Conservation (phyloP, 192 early-diverging fungal species). For the Podila verticillata region DNA sequence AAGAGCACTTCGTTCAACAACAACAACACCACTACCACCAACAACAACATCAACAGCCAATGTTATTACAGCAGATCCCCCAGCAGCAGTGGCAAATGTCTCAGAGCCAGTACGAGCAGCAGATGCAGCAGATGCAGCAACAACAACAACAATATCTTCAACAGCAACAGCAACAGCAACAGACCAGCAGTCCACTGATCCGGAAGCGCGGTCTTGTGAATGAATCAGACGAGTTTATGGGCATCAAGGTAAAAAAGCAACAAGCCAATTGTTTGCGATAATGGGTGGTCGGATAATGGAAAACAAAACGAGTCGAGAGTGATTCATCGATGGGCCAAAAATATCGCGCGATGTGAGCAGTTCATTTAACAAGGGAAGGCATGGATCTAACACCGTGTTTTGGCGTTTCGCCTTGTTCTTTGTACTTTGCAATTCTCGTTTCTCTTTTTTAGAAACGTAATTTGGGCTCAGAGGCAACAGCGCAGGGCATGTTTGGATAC, state of each 20-base stretch:
- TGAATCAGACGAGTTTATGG: conserved; percentile 29
- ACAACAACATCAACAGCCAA: conserved; percentile 33
- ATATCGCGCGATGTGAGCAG: too few species aligned
- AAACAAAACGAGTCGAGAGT: too few species aligned
- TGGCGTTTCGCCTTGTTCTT: too few species aligned
- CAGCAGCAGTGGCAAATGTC: conserved; percentile 15
- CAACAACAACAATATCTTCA: neutral
- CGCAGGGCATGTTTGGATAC: conserved; percentile 19
- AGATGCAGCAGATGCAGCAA: neutral
- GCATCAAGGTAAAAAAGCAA: conserved; percentile 24
- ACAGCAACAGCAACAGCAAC: neutral
- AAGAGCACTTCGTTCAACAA: neutral
- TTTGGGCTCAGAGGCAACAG: conserved; percentile 30
- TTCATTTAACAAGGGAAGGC: too few species aligned
- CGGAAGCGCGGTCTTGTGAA: conserved; percentile 33
- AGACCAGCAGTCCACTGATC: neutral
- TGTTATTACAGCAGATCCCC: conserved; percentile 25
- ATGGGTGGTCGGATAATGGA: too few species aligned
- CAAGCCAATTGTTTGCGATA: neutral
- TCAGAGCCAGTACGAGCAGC: conserved; percentile 1
- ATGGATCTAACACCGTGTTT: too few species aligned
- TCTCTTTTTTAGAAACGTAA: conserved; percentile 38
- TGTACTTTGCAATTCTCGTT: too few species aligned
- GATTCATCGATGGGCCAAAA: too few species aligned
- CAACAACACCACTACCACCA: conserved; percentile 3